A percentile compares a stretch with the other conserved stretches of the same genome.
Evolutionary conservation across 768 basidiomycete genomes (phyloP).

Genomic region (Fomitopsis pulvina): DNA sequence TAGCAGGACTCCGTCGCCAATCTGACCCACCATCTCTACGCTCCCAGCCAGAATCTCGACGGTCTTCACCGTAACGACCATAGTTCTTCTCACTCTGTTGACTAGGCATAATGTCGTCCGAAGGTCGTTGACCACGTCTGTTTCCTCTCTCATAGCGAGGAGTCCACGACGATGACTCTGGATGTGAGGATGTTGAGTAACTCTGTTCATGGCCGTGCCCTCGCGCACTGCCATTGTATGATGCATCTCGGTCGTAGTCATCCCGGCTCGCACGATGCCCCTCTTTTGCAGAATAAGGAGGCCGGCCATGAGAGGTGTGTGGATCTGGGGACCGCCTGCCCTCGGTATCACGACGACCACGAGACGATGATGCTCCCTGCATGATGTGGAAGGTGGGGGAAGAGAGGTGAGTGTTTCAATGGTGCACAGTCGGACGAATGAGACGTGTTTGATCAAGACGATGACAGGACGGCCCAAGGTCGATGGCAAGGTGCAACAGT

Average conservation of each 20-base stretch:
- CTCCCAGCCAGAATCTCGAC: slow-evolving; percentile 9
- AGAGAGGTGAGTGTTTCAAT: slow-evolving; percentile 26
- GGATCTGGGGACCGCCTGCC: slow-evolving; percentile 45
- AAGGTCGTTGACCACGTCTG: background rate
- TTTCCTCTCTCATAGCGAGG: background rate
- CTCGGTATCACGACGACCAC: slow-evolving; percentile 39
- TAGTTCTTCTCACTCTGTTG: background rate
- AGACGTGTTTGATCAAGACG: slow-evolving; percentile 11
- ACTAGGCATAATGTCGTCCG: background rate
- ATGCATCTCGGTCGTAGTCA: slow-evolving; percentile 12
- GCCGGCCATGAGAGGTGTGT: slow-evolving; percentile 36
- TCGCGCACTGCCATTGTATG: slow-evolving; percentile 8
- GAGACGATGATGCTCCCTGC: slow-evolving; percentile 48
- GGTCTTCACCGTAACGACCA: slow-evolving; percentile 3
- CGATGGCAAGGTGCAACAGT: slow-evolving; percentile 26
- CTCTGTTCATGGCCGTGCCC: slow-evolving; percentile 10
- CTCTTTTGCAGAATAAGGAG: slow-evolving; percentile 36
- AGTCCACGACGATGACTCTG: slow-evolving; percentile 1
- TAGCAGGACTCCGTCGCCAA: slow-evolving; percentile 28
- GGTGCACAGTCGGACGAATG: background rate
- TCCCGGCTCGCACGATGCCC: slow-evolving; percentile 38
- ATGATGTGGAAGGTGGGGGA: slow-evolving; percentile 28
- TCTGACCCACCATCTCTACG: slow-evolving; percentile 20
- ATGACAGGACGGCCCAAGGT: slow-evolving; percentile 37
- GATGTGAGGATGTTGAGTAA: background rate